Conservation (phyloP, 1,284 basidiomycete species). For the Marasmius oreades region DNA sequence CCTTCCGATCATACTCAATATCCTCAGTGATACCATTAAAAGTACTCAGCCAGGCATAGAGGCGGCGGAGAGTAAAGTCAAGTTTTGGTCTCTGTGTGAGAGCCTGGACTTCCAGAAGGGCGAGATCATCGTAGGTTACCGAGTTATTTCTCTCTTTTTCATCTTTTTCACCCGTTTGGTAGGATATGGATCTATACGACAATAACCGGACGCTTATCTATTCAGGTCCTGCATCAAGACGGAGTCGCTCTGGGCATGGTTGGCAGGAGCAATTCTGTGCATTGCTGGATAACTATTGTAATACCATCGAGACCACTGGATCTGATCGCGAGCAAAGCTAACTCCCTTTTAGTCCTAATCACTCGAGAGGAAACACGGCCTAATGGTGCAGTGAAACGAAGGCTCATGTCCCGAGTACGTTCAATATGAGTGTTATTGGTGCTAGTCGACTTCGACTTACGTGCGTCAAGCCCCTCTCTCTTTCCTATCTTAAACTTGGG, state of each 20-base stretch:
- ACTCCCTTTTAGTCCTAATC: constrained; percentile 53
- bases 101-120: constrained; percentile 68
- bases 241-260: constrained; percentile 30
- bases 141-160: not conserved
- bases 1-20: constrained; percentile 59
- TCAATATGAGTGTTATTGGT: not conserved
- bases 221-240: constrained; percentile 54
- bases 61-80: constrained; percentile 79
- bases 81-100: constrained; percentile 76
- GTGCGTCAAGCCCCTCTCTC: constrained; percentile 59
- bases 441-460: constrained; percentile 3
- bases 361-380: constrained; percentile 55
- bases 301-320: constrained; percentile 24
- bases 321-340: constrained; percentile 8
- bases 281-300: constrained; percentile 75
- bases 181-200: constrained; percentile 80
- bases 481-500: constrained; percentile 71
- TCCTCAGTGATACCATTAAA: constrained; percentile 67
- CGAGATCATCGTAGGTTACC: constrained; percentile 66
- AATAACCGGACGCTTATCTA: constrained; percentile 68
- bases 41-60: constrained; percentile 82
- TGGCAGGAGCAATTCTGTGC: constrained; percentile 69
- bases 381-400: constrained; percentile 44
- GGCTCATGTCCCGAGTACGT: constrained; percentile 63
- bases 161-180: not conserved